These are phyloP conservation scores for Geosmithia putterillii DNA, from an alignment of 2,329 filamentous ascomycete species.

Conservation along the genomic window DNA sequence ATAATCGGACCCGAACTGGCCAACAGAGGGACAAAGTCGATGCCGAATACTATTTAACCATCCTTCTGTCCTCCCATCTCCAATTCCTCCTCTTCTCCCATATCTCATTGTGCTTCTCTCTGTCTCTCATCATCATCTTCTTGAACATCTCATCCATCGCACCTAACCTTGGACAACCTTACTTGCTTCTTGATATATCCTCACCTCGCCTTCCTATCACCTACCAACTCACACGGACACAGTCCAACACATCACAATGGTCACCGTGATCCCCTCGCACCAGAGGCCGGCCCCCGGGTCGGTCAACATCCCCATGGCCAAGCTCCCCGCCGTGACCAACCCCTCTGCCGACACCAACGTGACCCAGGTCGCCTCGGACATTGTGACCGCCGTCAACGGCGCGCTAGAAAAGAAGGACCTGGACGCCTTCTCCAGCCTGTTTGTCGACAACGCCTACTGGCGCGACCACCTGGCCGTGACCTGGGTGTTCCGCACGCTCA, in stretches of 20 bases:
- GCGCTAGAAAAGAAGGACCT: slow-evolving; percentile 22
- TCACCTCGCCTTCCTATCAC: not conserved
- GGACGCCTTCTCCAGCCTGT: slow-evolving; percentile 19
- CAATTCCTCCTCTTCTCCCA: too few species aligned
- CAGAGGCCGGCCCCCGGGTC: slow-evolving; percentile 32
- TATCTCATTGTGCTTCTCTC: too few species aligned
- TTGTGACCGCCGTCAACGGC: slow-evolving; percentile 27
- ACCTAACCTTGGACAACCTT: not conserved
- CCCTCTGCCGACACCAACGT: slow-evolving; percentile 15
- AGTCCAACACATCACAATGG: slow-evolving; percentile 1
- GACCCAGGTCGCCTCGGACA: slow-evolving; percentile 18
- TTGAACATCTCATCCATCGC: too few species aligned
- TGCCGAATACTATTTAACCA: not conserved
- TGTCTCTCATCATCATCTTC: not conserved
- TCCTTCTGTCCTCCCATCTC: not conserved
- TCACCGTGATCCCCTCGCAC: slow-evolving; percentile 9
- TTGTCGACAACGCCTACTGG: slow-evolving; percentile 31
- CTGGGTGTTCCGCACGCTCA: slow-evolving; percentile 36
- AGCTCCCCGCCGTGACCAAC: slow-evolving; percentile 21
- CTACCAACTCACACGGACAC: not conserved
- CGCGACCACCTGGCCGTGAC: slow-evolving; percentile 38
- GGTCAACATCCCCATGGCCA: slow-evolving; percentile 35
- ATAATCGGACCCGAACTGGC: not conserved
- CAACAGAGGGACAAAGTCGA: too few species aligned
- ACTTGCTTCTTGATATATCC: not conserved